Conservation (phyloP, 768 basidiomycete genomes). For the Scleroderma citrinum region DNA sequence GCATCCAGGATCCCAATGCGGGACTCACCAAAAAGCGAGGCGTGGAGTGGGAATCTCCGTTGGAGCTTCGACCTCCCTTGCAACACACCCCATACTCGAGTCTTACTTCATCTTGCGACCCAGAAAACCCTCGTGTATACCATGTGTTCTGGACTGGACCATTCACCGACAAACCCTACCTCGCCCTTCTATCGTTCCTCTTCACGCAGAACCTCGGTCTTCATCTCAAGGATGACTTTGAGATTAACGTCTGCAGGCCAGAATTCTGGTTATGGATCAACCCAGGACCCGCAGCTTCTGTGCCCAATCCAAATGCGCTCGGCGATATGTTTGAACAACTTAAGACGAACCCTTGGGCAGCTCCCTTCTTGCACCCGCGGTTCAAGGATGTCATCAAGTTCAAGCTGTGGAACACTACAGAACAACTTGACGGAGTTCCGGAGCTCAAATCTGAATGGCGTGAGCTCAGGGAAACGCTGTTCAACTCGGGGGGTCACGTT, state of each 20-base stretch:
- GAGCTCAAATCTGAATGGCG: conserved; percentile 93
- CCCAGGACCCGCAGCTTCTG: conserved; percentile 88
- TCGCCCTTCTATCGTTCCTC: conserved; percentile 89
- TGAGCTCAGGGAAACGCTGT: conserved; percentile 60
- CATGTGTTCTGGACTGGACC: conserved; percentile 99
- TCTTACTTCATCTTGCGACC: conserved; percentile 65
- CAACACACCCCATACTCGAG: conserved; percentile 53
- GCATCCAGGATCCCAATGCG: conserved; percentile 41
- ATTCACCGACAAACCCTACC: conserved; percentile 98
- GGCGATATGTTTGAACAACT: conserved; percentile 81
- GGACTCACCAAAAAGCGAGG: conserved; percentile 55
- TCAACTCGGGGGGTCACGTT: conserved; percentile 82
- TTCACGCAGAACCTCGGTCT: conserved; percentile 93
- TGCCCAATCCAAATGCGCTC: conserved; percentile 78
- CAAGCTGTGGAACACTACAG: conserved; percentile 97
- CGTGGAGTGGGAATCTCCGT: conserved; percentile 52
- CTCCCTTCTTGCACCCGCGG: conserved; percentile 88
- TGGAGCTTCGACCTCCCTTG: conserved; percentile 43
- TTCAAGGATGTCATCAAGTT: conserved; percentile 93
- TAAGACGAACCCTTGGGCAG: conserved; percentile 85
- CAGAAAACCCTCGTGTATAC: conserved; percentile 81
- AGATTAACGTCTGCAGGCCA: conserved; percentile 61
- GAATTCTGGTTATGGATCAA: conserved; percentile 99
- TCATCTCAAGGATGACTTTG: conserved; percentile 48
- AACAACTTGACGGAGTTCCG: conserved; percentile 86